Base-by-base conservation (phyloP, 352 stramenopile genomes). In the Blastocystis sp. region DNA sequence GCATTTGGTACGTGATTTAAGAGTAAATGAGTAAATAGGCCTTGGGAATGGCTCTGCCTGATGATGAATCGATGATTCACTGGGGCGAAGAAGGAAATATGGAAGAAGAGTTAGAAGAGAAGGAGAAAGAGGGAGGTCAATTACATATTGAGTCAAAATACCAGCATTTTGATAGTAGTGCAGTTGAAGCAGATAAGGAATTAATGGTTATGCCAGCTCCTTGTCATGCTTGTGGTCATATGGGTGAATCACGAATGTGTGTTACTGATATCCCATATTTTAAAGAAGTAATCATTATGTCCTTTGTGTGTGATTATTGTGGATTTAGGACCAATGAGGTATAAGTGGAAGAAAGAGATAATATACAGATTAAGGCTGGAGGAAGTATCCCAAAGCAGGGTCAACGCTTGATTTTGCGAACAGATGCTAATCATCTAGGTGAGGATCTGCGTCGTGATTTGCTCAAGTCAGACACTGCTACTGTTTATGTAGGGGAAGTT, bases 181-280 rank as follows among this genome's bases (percentile, higher is more conserved):
- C 58, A 11, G 58, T 77, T 5, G 58, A 88, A 30, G 54, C 44
- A 0, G 77, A 88, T 42, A 88, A 88, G 54, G 77, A 88, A n/a
- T 92, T 95, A 19, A 93, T 96, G 42, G 93, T 93, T 89, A 95
- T 98, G 90, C 91, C 93, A 15, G 91, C 91, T 0, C 78, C 93
- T 84, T 98, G 95, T 89, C 94, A 94, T 40, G 90, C 92, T 44
- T 98, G 95, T 89, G 89, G 91, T 53, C 89, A 90, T 27, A 90
- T 91, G 9, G 92, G 93, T 17, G 91, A 94, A 77, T 95, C 93
- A 27, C 92, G 92, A 56, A 97, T 97, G 92, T 97, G 94, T 89
- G 91, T 96, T 60, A 96, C 94, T n/a, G 92, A 97, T 90, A 96
- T 98, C 90, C 95, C 95, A 42, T 95, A 97, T 90, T 98, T 98